These are phyloP conservation scores for Annulohypoxylon stygium DNA, from an alignment of 495 filamentous ascomycete genomes.

Conservation along the genomic window DNA sequence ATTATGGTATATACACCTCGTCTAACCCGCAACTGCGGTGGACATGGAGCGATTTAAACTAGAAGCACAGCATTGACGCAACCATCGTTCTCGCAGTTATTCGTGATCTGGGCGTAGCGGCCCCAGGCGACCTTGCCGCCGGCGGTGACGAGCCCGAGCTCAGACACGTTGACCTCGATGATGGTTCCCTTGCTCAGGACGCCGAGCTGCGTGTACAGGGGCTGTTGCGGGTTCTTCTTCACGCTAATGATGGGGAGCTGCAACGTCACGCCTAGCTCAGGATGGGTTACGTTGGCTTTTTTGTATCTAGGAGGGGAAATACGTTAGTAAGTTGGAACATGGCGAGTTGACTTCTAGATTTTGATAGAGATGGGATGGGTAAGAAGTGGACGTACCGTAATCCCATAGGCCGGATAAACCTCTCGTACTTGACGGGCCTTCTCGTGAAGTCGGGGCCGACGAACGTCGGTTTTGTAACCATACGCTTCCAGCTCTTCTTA, in stretches of 20 bases:
- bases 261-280: slow-evolving; percentile 87
- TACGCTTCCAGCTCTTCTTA: slow-evolving; percentile 88
- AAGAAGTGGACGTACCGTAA: slow-evolving; percentile 40
- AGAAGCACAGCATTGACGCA: slow-evolving; percentile 61
- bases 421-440: slow-evolving; percentile 93
- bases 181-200: slow-evolving; percentile 96
- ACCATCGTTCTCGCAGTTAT: slow-evolving; percentile 75
- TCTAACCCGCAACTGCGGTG: too few species aligned
- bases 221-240: slow-evolving; percentile 98
- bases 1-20: background rate
- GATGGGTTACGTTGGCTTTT: slow-evolving; percentile 92
- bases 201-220: slow-evolving; percentile 93
- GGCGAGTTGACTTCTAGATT: too few species aligned
- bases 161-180: slow-evolving; percentile 94
- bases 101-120: slow-evolving; percentile 76
- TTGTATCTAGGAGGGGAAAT: too few species aligned
- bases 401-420: slow-evolving; percentile 69
- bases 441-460: slow-evolving; percentile 93
- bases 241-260: slow-evolving; percentile 93
- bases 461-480: slow-evolving; percentile 79
- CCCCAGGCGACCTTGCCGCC: slow-evolving; percentile 93
- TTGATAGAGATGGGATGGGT: too few species aligned
- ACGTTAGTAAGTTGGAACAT: too few species aligned
- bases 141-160: slow-evolving; percentile 92
- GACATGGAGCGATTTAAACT: slow-evolving; percentile 44